Evolutionary conservation across 2,329 filamentous ascomycete species (phyloP), one percentile per base, ranked within the genome.

Genomic region (Teratosphaeria zuluensis): DNA sequence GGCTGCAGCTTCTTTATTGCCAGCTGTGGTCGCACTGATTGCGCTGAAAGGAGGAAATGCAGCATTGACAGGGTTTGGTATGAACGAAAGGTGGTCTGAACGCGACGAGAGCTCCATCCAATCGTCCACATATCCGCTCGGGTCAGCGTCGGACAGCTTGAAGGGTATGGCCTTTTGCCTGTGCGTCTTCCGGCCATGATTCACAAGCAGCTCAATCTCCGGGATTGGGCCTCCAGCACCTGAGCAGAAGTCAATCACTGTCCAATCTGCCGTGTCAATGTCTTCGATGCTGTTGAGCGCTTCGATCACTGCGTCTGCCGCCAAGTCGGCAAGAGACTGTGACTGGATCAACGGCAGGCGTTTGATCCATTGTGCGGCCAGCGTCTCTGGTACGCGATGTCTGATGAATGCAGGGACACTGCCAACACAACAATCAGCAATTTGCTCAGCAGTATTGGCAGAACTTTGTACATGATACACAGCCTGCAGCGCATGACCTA

Each of bases 161-260:
- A 77, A 78, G 5, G 67, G 62, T 5, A 77, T 67, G 0, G 71
- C 68, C 2, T 48, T 38, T 21, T 66, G 58, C 11, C 59, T 61
- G 5, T 56, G 35, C 2, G 54, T 46, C 19, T 53, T 46, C 24
- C 73, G 67, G 24, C 60, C 31, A 3, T 55, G 54, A 55, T 73
- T 74, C 56, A 74, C 64, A 30, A 67, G 60, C 12, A 58, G 61
- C 56, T 74, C 73, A 58, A 77, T 74, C 16, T 60, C 60, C 33
- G 73, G 72, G 38, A 69, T 68, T 0, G 74, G 73, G 38, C 65
- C 64, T 48, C 88, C 88, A 14, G 81, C 85, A 56, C 88, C 88
- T 2, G 87, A 85, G 70, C 87, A 90, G 72, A 90, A 89, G 74
- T 92, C 88, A 61, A 91, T 80, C 65, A 88, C 84, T 19, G 81